Evolutionary conservation across 345 rosid genomes (phyloP), one percentile per base, ranked within the genome.

Genomic region (Abelmoschus esculentus): DNA sequence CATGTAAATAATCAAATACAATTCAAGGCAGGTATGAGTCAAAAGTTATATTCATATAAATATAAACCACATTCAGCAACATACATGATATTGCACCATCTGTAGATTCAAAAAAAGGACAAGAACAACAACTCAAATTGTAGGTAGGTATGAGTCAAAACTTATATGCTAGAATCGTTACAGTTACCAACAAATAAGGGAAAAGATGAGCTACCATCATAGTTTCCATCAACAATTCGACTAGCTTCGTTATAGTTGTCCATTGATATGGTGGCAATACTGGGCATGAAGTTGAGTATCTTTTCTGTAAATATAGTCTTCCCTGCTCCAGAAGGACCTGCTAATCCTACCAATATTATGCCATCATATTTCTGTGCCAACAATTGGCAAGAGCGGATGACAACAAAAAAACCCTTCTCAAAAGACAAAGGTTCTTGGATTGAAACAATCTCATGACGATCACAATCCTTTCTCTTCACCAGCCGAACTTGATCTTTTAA

Each of bases 251-350:
- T 95, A 74, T 92, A 95, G 75, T 92, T 90, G 82, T 95, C 97
- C 97, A 92, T 85, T 32, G 99, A 95, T 67, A 95, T 86, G 68
- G 86, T 90, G 38, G 92, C 96, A 76, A 95, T 81, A 75, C 93
- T 90, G 14, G 98, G 96, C 83, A 95, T 72, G 63, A 92, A 95
- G 74, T 81, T 87, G 70, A 85, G 85, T 46, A 92, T 88, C 93
- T 90, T 95, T 74, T 95, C 98, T 1, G 99, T 87, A 50, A 95
- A 89, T 17, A 95, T 83, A 10, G 97, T 87, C 89, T 95, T 95
- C 73, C 99, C 99, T n/a, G 99, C 97, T 70, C 99, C 99, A 73
- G 99, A 95, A 73, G 99, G 99, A 54, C 99, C 99, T 29, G 99
- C 98, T 52, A 95, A 77, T 7, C 98, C 99, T 62, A 92, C 84